A percentile compares a stretch with the other conserved stretches of the same genome.
Conservation (phyloP, 371 early-diverging fungal species). For the Zancudomyces culisetae region DNA sequence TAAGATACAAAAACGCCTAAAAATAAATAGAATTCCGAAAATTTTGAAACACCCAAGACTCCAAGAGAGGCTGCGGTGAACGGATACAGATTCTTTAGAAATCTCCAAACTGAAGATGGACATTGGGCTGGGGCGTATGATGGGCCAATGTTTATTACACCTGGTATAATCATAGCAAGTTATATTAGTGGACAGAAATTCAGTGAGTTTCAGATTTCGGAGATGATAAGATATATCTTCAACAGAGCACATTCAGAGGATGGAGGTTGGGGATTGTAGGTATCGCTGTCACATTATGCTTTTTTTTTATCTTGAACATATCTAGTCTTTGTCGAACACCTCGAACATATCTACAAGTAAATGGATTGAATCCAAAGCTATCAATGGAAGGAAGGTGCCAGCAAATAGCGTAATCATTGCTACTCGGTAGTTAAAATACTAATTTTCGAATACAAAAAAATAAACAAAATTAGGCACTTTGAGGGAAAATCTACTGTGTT, state of each 20-base stretch:
- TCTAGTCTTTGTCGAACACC: too few relatives aligned
- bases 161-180: slow-evolving; percentile 67
- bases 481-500: slow-evolving; percentile 85
- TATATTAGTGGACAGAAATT: slow-evolving; percentile 60
- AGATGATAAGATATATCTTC: slow-evolving; percentile 74
- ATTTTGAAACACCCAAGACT: slow-evolving; percentile 24
- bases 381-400: too few relatives aligned
- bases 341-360: too few relatives aligned
- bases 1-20: slow-evolving; percentile 7
- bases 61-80: slow-evolving; percentile 68
- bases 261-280: slow-evolving; percentile 84
- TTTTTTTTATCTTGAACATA: too few relatives aligned
- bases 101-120: slow-evolving; percentile 83
- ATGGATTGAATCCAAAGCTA: too few relatives aligned
- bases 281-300: slow-evolving; percentile 6
- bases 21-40: neutral
- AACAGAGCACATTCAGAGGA: slow-evolving; percentile 60
- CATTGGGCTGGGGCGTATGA: slow-evolving; percentile 96
- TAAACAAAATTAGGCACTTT: slow-evolving; percentile 68
- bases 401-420: too few relatives aligned
- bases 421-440: too few relatives aligned
- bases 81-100: slow-evolving; percentile 68
- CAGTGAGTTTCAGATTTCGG: slow-evolving; percentile 36
- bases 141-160: slow-evolving; percentile 90
- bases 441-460: too few relatives aligned